phyloP scores from a whole-genome alignment of 164 flowering plant species.

The Protea cynaroides region DNA sequence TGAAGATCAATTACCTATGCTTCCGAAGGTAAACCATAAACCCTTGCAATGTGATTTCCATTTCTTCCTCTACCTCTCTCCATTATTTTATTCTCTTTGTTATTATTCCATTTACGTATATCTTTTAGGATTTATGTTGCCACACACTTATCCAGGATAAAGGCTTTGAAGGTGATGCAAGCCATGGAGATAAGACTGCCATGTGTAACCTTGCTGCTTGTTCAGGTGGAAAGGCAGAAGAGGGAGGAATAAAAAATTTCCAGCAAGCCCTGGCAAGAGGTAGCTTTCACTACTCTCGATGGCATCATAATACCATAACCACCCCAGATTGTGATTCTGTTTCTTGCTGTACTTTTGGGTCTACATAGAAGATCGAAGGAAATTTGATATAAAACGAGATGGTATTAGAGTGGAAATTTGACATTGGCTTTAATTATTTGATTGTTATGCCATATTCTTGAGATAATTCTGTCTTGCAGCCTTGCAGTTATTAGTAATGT shows the following conservation, averaged over 20 bases:
- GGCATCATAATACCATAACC: conserved; percentile 13
- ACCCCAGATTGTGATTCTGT: conserved; percentile 6
- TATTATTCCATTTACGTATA: background rate
- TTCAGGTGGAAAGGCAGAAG: conserved; percentile 2
- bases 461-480: background rate
- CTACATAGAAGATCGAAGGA: no score
- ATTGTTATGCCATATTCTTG: background rate
- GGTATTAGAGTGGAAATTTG: background rate
- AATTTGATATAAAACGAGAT: no score
- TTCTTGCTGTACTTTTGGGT: background rate
- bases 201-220: background rate
- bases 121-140: background rate
- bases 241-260: background rate
- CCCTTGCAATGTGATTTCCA: background rate
- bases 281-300: conserved; percentile 22
- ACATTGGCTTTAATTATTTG: background rate
- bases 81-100: background rate
- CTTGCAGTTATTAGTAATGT: background rate
- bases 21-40: background rate
- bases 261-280: conserved; percentile 19
- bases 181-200: background rate
- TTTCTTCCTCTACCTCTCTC: background rate
- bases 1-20: background rate
- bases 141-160: background rate
- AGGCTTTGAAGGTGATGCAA: conserved; percentile 2